phyloP scores from a whole-genome alignment of 371 early-diverging fungal species.

The Synchytrium microbalum region DNA sequence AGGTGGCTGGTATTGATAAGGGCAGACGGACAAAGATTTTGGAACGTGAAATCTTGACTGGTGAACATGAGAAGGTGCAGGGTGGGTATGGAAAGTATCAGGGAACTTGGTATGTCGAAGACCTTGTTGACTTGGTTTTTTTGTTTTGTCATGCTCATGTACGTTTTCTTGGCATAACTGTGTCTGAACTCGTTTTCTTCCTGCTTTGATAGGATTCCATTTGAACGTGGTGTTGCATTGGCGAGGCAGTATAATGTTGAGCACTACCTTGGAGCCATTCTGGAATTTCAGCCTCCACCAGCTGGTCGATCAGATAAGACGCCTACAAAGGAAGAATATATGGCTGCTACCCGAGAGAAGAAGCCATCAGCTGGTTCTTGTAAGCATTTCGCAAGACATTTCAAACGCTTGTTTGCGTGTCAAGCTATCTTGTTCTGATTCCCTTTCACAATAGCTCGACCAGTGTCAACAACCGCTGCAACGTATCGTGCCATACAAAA shows the following conservation, averaged over 20 bases:
- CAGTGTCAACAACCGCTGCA: neutral
- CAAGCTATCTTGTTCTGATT: too few species aligned
- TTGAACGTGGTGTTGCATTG: constrained; percentile 65
- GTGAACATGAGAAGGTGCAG: constrained; percentile 84
- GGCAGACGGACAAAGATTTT: constrained; percentile 79
- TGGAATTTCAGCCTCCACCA: constrained; percentile 32
- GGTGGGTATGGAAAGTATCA: constrained; percentile 87
- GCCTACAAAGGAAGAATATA: neutral
- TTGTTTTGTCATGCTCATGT: neutral
- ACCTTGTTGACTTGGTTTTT: constrained; percentile 3
- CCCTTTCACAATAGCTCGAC: neutral
- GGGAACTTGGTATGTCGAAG: constrained; percentile 38
- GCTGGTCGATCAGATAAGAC: constrained; percentile 2
- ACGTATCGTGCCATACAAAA: neutral
- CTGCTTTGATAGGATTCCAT: constrained; percentile 65
- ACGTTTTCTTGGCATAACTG: neutral
- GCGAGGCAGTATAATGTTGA: constrained; percentile 42
- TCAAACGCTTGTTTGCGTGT: too few species aligned
- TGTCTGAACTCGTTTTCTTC: neutral
- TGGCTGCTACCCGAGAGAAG: neutral
- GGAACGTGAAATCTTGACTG: constrained; percentile 73
- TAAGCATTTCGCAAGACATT: neutral
- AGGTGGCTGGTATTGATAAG: constrained; percentile 89
- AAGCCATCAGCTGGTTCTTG: neutral
- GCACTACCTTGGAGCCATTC: constrained; percentile 25